Percentiles rank a stretch among this genome's conserved stretches.
phyloP scores from a whole-genome alignment of 1,139 yeast genomes.

The Hemisphaericaspora xylanilytica region DNA sequence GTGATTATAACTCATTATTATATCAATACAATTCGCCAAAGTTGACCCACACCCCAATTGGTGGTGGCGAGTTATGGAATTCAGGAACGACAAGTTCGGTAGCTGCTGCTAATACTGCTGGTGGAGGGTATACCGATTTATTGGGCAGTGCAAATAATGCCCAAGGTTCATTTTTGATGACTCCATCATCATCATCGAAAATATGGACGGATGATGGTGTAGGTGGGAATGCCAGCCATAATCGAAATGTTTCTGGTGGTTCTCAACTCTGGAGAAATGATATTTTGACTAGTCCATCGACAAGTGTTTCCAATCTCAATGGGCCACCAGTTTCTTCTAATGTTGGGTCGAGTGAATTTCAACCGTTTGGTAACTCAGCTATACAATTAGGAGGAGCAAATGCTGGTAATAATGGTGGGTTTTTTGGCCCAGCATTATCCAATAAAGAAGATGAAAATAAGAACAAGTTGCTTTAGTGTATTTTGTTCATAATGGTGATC shows the following conservation, averaged over 20 bases:
- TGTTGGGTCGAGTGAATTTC: constrained; percentile 12
- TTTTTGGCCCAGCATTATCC: constrained; percentile 1
- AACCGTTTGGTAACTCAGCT: constrained; percentile 15
- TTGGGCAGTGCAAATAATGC: constrained; percentile 1
- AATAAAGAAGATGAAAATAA: constrained; percentile 3
- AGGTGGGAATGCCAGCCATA: constrained; percentile 13
- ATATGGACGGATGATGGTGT: constrained; percentile 15
- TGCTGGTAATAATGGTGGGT: not conserved
- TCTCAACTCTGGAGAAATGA: constrained; percentile 34
- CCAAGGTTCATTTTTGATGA: constrained; percentile 12
- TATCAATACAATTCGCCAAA: constrained; percentile 19
- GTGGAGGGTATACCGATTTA: constrained; percentile 1
- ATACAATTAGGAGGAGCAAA: constrained; percentile 5
- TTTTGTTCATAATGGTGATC: too few relatives aligned
- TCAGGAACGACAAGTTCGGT: constrained; percentile 1
- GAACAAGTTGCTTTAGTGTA: not conserved
- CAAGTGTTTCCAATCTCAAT: not conserved
- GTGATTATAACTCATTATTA: constrained; percentile 14
- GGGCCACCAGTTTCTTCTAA: not conserved
- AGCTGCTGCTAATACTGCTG: not conserved
- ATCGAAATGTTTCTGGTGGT: constrained; percentile 25
- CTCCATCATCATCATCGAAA: constrained; percentile 13
- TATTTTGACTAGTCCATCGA: constrained; percentile 2
- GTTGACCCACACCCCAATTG: constrained; percentile 14
- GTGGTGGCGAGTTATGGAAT: constrained; percentile 13